Evolutionary conservation across 495 filamentous ascomycete species (phyloP).

Genomic region (Chaetomium cochliodes): DNA sequence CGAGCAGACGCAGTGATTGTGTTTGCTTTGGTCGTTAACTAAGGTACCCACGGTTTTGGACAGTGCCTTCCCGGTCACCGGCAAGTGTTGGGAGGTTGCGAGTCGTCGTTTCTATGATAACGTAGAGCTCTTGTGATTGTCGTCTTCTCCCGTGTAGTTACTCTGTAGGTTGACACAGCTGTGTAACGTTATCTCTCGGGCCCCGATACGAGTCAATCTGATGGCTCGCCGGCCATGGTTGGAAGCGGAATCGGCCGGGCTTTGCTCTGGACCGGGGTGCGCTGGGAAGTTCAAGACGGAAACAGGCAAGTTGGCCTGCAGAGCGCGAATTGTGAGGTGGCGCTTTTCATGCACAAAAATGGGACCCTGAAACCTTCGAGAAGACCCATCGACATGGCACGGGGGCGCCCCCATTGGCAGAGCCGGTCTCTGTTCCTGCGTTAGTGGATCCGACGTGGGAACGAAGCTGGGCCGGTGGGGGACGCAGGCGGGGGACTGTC

Average conservation of each 20-base stretch:
- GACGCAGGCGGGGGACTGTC: not conserved
- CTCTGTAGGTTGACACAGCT: too few species aligned
- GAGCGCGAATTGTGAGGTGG: conserved; percentile 18
- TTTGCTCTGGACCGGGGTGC: not conserved
- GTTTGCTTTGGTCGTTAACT: not conserved
- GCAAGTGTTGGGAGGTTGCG: too few species aligned
- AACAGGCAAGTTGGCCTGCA: conserved; percentile 12
- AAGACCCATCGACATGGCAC: conserved; percentile 30
- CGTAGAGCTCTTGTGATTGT: too few species aligned
- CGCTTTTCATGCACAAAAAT: conserved; percentile 16
- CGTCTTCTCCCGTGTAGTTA: too few species aligned
- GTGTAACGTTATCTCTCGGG: not conserved
- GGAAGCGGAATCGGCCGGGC: not conserved
- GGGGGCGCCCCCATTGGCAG: conserved; percentile 26
- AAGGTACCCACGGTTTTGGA: not conserved
- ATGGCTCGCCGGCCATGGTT: not conserved
- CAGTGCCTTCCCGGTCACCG: not conserved
- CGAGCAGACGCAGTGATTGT: not conserved
- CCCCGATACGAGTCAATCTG: conserved; percentile 1
- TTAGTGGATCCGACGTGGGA: conserved; percentile 18
- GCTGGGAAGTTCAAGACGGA: conserved; percentile 2
- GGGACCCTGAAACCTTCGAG: conserved; percentile 32
- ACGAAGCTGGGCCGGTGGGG: not conserved
- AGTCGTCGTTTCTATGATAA: too few species aligned
- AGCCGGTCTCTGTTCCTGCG: conserved; percentile 27